Percentiles rank a stretch among this genome's conserved stretches.
Conservation (phyloP, 2,329 filamentous ascomycete genomes). For the Cladophialophora chaetospira region DNA sequence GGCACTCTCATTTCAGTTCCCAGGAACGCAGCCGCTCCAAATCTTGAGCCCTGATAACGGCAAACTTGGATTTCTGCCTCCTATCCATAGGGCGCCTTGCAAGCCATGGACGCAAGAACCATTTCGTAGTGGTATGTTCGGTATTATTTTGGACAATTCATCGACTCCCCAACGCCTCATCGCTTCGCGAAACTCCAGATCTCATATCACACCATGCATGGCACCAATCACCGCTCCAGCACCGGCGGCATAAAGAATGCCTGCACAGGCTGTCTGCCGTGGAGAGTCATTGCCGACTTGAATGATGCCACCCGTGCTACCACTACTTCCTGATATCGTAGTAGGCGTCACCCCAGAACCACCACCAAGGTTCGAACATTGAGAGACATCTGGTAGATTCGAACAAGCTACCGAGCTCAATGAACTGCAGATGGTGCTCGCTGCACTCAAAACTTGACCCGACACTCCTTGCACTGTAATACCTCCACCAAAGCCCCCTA, state of each 20-base stretch:
- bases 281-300: slow-evolving; percentile 28
- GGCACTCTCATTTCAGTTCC: no score
- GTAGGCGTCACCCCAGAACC: slow-evolving; percentile 31
- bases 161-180: not conserved
- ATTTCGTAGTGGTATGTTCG: slow-evolving; percentile 23
- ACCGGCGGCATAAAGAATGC: slow-evolving; percentile 46
- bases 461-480: slow-evolving; percentile 51
- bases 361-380: slow-evolving; percentile 46
- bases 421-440: slow-evolving; percentile 49
- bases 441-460: slow-evolving; percentile 44
- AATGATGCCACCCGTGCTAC: slow-evolving; percentile 31
- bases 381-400: slow-evolving; percentile 47
- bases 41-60: not conserved
- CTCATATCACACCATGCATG: slow-evolving; percentile 30
- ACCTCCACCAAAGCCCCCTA: slow-evolving; percentile 48
- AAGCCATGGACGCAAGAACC: slow-evolving; percentile 8
- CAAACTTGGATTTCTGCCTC: not conserved
- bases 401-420: slow-evolving; percentile 52
- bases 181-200: not conserved
- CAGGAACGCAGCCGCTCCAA: no score
- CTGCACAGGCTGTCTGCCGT: slow-evolving; percentile 36
- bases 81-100: not conserved
- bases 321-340: no score
- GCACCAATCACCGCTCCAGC: slow-evolving; percentile 49
- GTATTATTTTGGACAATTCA: not conserved